Conservation (phyloP, 2,329 filamentous ascomycete genomes). For the Apiospora sp. region DNA sequence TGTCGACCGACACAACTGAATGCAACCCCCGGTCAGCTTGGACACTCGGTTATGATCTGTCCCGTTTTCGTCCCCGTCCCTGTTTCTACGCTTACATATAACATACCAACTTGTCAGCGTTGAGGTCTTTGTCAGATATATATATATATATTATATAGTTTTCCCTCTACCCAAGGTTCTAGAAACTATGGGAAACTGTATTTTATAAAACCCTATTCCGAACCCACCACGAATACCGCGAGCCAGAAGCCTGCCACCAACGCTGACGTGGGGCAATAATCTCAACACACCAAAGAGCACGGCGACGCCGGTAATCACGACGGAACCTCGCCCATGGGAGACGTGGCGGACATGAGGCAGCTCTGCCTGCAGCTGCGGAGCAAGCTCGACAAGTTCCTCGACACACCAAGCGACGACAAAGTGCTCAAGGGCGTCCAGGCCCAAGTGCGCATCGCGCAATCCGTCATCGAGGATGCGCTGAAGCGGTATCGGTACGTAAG, state of each 20-base stretch:
- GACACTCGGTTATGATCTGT: slow-evolving; percentile 3
- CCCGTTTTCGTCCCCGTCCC: slow-evolving; percentile 11
- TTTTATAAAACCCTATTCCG: neutral
- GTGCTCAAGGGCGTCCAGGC: slow-evolving; percentile 71
- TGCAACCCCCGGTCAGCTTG: slow-evolving; percentile 5
- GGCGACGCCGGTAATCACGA: neutral
- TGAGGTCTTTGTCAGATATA: neutral
- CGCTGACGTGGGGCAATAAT: slow-evolving; percentile 6
- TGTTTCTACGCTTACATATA: neutral
- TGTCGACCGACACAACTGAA: neutral
- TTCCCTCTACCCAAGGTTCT: neutral
- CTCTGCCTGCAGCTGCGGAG: slow-evolving; percentile 62
- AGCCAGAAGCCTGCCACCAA: neutral
- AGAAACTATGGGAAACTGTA: neutral
- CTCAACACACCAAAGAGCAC: neutral
- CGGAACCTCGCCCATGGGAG: slow-evolving; percentile 4
- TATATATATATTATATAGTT: neutral
- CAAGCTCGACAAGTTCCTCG: slow-evolving; percentile 72
- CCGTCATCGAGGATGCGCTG: slow-evolving; percentile 78
- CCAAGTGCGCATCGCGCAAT: slow-evolving; percentile 77
- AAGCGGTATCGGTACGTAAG: slow-evolving; percentile 73
- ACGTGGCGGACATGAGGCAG: slow-evolving; percentile 25
- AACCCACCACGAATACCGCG: neutral
- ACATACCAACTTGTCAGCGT: neutral
- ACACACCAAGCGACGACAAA: slow-evolving; percentile 62